Evolutionary conservation across 2,329 filamentous ascomycete species (phyloP).

Genomic region (Hymenotorrendiella dingleyae): DNA sequence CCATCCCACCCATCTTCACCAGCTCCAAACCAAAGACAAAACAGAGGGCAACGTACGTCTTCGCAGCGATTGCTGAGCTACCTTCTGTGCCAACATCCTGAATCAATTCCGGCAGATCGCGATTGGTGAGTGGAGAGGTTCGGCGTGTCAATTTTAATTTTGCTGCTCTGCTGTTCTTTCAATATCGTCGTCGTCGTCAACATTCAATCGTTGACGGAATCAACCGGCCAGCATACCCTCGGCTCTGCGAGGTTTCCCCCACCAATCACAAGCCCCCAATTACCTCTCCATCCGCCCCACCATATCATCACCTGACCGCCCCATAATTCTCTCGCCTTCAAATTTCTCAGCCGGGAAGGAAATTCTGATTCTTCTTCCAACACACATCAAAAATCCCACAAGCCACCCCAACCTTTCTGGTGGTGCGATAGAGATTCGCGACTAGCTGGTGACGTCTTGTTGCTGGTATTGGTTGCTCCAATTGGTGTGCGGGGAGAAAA

Average conservation of each 20-base stretch:
- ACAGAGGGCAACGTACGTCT: slow-evolving; percentile 32
- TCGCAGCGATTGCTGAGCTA: slow-evolving; percentile 38
- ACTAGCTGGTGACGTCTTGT: slow-evolving; percentile 28
- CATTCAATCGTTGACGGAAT: slow-evolving; percentile 8
- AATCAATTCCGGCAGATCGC: slow-evolving; percentile 1
- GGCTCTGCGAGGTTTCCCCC: slow-evolving; percentile 8
- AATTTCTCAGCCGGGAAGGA: slow-evolving; percentile 1
- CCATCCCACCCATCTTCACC: slow-evolving; percentile 2
- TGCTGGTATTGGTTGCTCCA: slow-evolving; percentile 18
- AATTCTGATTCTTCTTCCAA: slow-evolving; percentile 19
- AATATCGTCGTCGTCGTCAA: slow-evolving; percentile 22
- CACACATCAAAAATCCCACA: slow-evolving; percentile 30
- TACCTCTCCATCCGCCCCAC: slow-evolving; percentile 3
- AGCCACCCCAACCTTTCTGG: slow-evolving; percentile 25
- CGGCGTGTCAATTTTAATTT: not conserved
- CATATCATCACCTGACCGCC: slow-evolving; percentile 12
- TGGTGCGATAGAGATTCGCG: slow-evolving; percentile 25
- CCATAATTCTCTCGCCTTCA: not conserved
- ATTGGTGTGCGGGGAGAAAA: slow-evolving; percentile 30
- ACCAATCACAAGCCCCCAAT: slow-evolving; percentile 11
- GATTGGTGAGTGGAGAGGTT: not conserved
- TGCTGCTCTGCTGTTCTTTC: not conserved
- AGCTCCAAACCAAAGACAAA: not conserved
- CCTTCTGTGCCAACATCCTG: slow-evolving; percentile 40
- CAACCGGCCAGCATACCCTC: slow-evolving; percentile 12